Percentiles rank a stretch among this genome's conserved stretches.
Conservation (phyloP, 495 filamentous ascomycete genomes). For the Xylaria grammica region DNA sequence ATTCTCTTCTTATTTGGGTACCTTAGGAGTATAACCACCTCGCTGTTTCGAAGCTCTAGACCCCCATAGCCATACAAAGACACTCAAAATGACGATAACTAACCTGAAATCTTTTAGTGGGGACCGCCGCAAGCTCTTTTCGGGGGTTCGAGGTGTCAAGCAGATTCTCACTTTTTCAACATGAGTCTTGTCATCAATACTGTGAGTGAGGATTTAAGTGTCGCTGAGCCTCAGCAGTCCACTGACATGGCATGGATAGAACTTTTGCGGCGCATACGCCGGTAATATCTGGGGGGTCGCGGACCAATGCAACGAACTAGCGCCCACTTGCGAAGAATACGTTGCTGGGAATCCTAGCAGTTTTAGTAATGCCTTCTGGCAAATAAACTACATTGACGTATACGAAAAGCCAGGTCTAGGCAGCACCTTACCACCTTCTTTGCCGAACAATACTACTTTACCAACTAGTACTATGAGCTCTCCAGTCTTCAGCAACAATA, state of each 20-base stretch:
- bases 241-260: slow-evolving; percentile 26
- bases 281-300: slow-evolving; percentile 62
- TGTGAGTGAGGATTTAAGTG: slow-evolving; percentile 12
- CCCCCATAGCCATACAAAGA: background rate
- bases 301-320: slow-evolving; percentile 46
- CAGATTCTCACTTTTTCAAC: slow-evolving; percentile 36
- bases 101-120: slow-evolving; percentile 44
- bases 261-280: slow-evolving; percentile 90
- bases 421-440: background rate
- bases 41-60: background rate
- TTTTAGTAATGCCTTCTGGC: slow-evolving; percentile 71
- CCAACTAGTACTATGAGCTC: slow-evolving; percentile 18
- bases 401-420: slow-evolving; percentile 48
- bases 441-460: background rate
- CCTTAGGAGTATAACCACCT: too few relatives aligned
- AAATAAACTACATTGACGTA: slow-evolving; percentile 69
- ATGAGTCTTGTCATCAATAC: slow-evolving; percentile 37
- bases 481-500: slow-evolving; percentile 6
- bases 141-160: slow-evolving; percentile 30
- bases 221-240: background rate
- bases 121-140: slow-evolving; percentile 57
- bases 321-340: slow-evolving; percentile 63
- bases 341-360: slow-evolving; percentile 65
- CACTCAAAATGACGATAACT: background rate
- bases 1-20: too few relatives aligned